A percentile compares a stretch with the other conserved stretches of the same genome.
These are phyloP conservation scores for Orbilia ellipsospora DNA, from an alignment of 2,329 filamentous ascomycete genomes.

Conservation along the genomic window DNA sequence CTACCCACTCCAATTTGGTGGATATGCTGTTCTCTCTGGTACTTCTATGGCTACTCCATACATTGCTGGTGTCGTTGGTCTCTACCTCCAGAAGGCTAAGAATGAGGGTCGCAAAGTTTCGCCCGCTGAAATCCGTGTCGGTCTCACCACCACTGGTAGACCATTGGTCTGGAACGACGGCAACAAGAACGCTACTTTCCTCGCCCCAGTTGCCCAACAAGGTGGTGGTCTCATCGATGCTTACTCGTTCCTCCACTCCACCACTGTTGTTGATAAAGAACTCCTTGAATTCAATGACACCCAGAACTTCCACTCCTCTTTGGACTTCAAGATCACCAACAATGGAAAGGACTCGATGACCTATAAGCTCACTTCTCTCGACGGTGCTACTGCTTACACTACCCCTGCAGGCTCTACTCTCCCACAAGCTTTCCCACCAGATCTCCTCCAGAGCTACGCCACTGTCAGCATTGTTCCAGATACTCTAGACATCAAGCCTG, in stretches of 20 bases:
- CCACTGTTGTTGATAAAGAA: slow-evolving; percentile 68
- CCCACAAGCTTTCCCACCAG: slow-evolving; percentile 56
- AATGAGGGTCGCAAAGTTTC: slow-evolving; percentile 63
- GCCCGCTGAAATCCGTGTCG: slow-evolving; percentile 64
- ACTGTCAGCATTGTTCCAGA: slow-evolving; percentile 57
- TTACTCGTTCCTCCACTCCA: slow-evolving; percentile 70
- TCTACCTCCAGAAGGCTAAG: slow-evolving; percentile 67
- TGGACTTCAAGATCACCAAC: slow-evolving; percentile 71
- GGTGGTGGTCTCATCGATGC: slow-evolving; percentile 72
- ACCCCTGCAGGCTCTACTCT: slow-evolving; percentile 59
- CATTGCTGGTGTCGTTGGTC: slow-evolving; percentile 68
- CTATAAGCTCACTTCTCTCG: slow-evolving; percentile 68
- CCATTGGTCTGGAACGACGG: slow-evolving; percentile 64
- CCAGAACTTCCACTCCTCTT: slow-evolving; percentile 66
- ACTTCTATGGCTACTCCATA: slow-evolving; percentile 73
- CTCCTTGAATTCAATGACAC: slow-evolving; percentile 74
- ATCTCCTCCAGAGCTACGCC: slow-evolving; percentile 56
- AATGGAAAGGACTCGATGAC: slow-evolving; percentile 65
- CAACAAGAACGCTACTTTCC: slow-evolving; percentile 57
- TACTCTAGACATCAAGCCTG: slow-evolving; percentile 60
- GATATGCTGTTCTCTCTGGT: slow-evolving; percentile 68
- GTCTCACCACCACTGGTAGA: slow-evolving; percentile 66
- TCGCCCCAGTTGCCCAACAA: slow-evolving; percentile 70
- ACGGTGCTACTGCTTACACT: slow-evolving; percentile 68
- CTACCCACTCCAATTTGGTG: slow-evolving; percentile 64